phyloP scores from a whole-genome alignment of 495 filamentous ascomycete genomes.

The Trichoderma asperelloides region DNA sequence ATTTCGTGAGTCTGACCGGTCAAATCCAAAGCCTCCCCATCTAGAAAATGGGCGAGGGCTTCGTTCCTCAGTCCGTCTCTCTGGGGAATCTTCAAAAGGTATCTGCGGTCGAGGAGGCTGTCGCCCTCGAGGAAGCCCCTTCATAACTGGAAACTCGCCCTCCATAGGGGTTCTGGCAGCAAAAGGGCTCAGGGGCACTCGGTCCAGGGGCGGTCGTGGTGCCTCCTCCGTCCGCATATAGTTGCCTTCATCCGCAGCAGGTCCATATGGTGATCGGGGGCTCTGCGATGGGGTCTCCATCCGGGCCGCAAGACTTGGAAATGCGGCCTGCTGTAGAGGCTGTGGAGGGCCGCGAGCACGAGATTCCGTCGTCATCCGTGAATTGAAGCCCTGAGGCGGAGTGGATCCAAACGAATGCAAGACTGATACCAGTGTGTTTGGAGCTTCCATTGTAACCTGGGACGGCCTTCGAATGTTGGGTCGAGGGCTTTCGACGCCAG shows the following conservation, averaged over 20 bases:
- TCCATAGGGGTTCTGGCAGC: slow-evolving; percentile 2
- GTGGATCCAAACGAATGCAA: not conserved
- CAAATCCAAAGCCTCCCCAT: not conserved
- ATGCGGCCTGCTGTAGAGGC: not conserved
- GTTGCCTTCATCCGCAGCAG: not conserved
- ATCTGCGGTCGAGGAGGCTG: not conserved
- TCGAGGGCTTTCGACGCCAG: slow-evolving; percentile 1
- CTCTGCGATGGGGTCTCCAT: not conserved
- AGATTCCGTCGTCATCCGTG: not conserved
- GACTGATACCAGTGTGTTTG: not conserved
- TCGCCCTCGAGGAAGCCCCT: slow-evolving; percentile 8
- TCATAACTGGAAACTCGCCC: slow-evolving; percentile 8
- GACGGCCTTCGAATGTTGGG: not conserved
- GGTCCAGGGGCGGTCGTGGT: not conserved
- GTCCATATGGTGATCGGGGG: not conserved
- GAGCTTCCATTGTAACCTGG: not conserved
- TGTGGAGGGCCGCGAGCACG: not conserved
- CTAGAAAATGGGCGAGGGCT: not conserved
- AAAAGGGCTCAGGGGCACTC: slow-evolving; percentile 5
- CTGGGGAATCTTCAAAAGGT: not conserved
- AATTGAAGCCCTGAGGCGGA: not conserved
- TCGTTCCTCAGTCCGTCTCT: not conserved
- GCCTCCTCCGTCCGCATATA: not conserved
- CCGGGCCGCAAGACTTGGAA: not conserved
- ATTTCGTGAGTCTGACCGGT: not conserved